Conservation (phyloP, 2,329 filamentous ascomycete genomes). For the Colletotrichum magnum region DNA sequence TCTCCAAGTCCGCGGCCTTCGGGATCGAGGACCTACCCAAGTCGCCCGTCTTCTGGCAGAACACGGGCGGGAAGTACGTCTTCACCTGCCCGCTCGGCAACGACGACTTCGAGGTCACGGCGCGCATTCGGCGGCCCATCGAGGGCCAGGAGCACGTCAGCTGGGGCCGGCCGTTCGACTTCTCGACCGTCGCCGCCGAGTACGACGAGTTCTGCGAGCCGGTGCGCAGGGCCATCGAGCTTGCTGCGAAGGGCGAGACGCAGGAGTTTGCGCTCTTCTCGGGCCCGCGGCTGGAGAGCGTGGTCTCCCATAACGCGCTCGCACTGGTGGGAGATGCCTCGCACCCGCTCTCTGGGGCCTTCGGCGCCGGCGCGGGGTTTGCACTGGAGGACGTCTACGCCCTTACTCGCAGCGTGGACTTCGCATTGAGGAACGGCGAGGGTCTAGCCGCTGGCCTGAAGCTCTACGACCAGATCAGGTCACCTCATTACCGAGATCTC, state of each 20-base stretch:
- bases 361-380: constrained; percentile 56
- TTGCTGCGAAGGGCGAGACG: constrained; percentile 46
- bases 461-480: constrained; percentile 47
- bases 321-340: constrained; percentile 69
- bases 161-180: constrained; percentile 47
- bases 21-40: constrained; percentile 49
- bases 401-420: constrained; percentile 44
- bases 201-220: constrained; percentile 51
- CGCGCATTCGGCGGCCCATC: constrained; percentile 42
- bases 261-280: constrained; percentile 50
- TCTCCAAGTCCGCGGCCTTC: constrained; percentile 44
- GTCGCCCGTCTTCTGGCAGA: constrained; percentile 50
- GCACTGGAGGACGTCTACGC: constrained; percentile 52
- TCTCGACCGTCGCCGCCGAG: constrained; percentile 40
- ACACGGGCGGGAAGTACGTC: constrained; percentile 48
- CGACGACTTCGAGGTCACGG: constrained; percentile 53
- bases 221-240: constrained; percentile 46
- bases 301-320: constrained; percentile 46
- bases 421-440: constrained; percentile 42
- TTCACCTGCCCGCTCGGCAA: constrained; percentile 52
- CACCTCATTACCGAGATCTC: constrained; percentile 47
- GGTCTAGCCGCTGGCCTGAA: constrained; percentile 43
- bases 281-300: constrained; percentile 47
- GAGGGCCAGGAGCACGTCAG: constrained; percentile 48
- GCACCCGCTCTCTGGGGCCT: constrained; percentile 65